Evolutionary conservation across 2,329 filamentous ascomycete species (phyloP).

Genomic region (Graphiopsis chlorocephala): DNA sequence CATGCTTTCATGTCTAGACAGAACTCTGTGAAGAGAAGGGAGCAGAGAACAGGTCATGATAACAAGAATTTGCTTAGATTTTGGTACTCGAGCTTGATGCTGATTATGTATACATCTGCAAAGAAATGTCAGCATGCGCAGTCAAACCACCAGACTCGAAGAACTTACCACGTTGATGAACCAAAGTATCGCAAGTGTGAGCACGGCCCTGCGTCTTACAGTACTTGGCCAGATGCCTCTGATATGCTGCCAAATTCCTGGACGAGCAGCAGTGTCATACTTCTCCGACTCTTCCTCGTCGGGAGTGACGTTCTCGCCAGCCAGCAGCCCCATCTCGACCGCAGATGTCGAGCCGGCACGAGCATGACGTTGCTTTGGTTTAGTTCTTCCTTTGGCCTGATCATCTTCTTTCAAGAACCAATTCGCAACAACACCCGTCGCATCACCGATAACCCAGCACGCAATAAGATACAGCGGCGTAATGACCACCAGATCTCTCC

Average conservation of each 20-base stretch:
- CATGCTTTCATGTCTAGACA: too few species aligned
- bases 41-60: not conserved
- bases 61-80: not conserved
- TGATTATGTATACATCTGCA: not conserved
- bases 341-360: not conserved
- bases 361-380: not conserved
- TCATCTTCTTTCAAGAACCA: constrained; percentile 36
- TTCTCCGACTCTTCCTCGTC: constrained; percentile 7
- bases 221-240: constrained; percentile 17
- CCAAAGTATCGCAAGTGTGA: constrained; percentile 21
- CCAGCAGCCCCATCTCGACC: constrained; percentile 24
- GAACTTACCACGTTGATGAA: constrained; percentile 21
- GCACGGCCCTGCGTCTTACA: constrained; percentile 18
- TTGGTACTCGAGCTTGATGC: not conserved
- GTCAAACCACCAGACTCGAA: not conserved
- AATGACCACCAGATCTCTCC: constrained; percentile 40
- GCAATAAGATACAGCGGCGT: constrained; percentile 45
- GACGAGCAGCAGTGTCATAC: not conserved
- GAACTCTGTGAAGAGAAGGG: too few species aligned
- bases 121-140: not conserved
- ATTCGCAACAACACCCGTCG: constrained; percentile 38
- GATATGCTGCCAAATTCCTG: not conserved
- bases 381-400: not conserved
- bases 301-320: constrained; percentile 3
- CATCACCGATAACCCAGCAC: constrained; percentile 38